A percentile compares a stretch with the other conserved stretches of the same genome.
Conservation (phyloP, 306 rosid genomes). For the Dalbergia oliveri region DNA sequence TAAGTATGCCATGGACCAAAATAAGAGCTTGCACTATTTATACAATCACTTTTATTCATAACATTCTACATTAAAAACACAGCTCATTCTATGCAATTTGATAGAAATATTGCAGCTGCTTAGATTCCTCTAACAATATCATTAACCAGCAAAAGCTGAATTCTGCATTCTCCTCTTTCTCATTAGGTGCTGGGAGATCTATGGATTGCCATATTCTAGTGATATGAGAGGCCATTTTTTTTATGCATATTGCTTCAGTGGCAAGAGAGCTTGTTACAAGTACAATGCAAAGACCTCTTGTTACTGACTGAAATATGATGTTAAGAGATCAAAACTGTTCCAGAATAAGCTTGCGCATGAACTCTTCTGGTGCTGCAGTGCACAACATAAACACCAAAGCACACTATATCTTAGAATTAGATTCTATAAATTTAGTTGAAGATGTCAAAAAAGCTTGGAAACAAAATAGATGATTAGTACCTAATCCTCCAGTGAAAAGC, state of each 20-base stretch:
- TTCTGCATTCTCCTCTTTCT: background rate
- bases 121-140: background rate
- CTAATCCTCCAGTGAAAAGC: slow-evolving; percentile 49
- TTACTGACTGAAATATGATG: background rate
- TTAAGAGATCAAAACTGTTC: slow-evolving; percentile 27
- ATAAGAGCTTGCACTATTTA: too few relatives aligned
- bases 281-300: background rate
- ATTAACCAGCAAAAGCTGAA: background rate
- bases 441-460: background rate
- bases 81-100: background rate
- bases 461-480: slow-evolving; percentile 6
- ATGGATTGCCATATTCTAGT: background rate
- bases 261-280: background rate
- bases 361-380: slow-evolving; percentile 56
- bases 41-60: too few relatives aligned
- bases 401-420: background rate
- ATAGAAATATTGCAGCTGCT: background rate
- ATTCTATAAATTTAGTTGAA: background rate
- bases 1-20: background rate
- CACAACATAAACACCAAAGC: background rate
- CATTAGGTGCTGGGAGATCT: background rate
- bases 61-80: background rate
- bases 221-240: background rate
- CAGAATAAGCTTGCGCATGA: slow-evolving; percentile 49
- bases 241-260: background rate